Percentiles rank a stretch among this genome's conserved stretches.
Evolutionary conservation across 352 stramenopile genomes (phyloP).

Genomic region (Phytophthora vignae): DNA sequence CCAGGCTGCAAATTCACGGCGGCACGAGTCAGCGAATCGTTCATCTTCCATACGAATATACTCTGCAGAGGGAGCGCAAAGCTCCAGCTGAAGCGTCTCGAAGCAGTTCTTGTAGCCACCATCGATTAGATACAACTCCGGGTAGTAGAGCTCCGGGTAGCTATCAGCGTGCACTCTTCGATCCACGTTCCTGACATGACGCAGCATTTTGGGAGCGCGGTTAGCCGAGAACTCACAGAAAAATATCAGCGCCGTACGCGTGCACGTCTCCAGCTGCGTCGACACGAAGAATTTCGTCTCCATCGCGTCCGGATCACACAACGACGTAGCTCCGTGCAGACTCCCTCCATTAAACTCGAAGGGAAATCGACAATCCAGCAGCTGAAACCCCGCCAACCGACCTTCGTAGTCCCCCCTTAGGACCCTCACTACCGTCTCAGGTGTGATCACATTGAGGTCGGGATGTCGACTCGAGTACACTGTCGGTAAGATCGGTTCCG

Average conservation of each 20-base stretch:
- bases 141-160: constrained; percentile 74
- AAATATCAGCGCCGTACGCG: constrained; percentile 62
- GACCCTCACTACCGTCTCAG: constrained; percentile 50
- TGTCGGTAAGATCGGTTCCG: constrained; percentile 51
- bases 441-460: constrained; percentile 68
- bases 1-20: constrained; percentile 56
- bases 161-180: constrained; percentile 61
- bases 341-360: constrained; percentile 61
- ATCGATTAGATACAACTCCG: constrained; percentile 75
- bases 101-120: constrained; percentile 81
- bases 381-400: constrained; percentile 36
- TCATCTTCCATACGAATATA: constrained; percentile 67
- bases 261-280: constrained; percentile 26
- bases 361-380: constrained; percentile 72
- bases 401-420: constrained; percentile 47
- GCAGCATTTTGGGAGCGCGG: constrained; percentile 74
- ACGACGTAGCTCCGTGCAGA: constrained; percentile 45
- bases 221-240: constrained; percentile 80
- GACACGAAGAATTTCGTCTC: constrained; percentile 49
- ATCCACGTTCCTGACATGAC: constrained; percentile 70
- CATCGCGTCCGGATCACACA: constrained; percentile 54
- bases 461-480: constrained; percentile 61
- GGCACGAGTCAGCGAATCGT: constrained; percentile 51
- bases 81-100: constrained; percentile 45
- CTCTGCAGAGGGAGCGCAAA: constrained; percentile 41